These are phyloP conservation scores for Gossypium davidsonii DNA, from an alignment of 441 rosid genomes.

Conservation along the genomic window DNA sequence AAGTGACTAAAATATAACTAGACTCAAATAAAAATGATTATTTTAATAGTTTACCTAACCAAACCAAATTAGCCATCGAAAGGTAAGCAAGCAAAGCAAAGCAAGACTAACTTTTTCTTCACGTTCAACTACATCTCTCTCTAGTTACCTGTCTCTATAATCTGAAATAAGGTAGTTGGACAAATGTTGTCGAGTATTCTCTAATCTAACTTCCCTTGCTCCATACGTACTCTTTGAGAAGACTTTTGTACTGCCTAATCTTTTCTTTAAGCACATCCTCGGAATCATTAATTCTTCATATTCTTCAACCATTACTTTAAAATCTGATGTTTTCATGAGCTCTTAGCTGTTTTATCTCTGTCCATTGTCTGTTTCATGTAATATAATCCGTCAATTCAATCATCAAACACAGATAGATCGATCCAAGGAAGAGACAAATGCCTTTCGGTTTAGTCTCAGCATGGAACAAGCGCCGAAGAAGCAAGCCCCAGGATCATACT, in stretches of 20 bases:
- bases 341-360: neutral
- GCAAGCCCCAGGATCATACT: conserved; percentile 64
- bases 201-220: conserved; percentile 38
- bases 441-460: conserved; percentile 80
- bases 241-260: conserved; percentile 16
- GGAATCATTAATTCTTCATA: conserved; percentile 21
- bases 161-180: conserved; percentile 35
- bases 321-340: neutral
- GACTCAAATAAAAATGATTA: too few species aligned
- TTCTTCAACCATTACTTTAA: conserved; percentile 9
- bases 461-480: conserved; percentile 89
- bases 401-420: conserved; percentile 11
- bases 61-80: conserved; percentile 14
- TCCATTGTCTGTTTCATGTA: conserved; percentile 6
- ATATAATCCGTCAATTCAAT: conserved; percentile 10
- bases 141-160: conserved; percentile 10
- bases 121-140: conserved; percentile 12
- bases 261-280: conserved; percentile 8
- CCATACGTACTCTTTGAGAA: conserved; percentile 29
- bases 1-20: too few species aligned
- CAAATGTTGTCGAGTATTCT: conserved; percentile 38
- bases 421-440: conserved; percentile 29
- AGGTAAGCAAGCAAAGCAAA: conserved; percentile 30
- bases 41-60: conserved; percentile 4
- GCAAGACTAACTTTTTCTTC: conserved; percentile 10